phyloP scores from a whole-genome alignment of 129 eudicot genomes.

The Tanacetum coccineum region DNA sequence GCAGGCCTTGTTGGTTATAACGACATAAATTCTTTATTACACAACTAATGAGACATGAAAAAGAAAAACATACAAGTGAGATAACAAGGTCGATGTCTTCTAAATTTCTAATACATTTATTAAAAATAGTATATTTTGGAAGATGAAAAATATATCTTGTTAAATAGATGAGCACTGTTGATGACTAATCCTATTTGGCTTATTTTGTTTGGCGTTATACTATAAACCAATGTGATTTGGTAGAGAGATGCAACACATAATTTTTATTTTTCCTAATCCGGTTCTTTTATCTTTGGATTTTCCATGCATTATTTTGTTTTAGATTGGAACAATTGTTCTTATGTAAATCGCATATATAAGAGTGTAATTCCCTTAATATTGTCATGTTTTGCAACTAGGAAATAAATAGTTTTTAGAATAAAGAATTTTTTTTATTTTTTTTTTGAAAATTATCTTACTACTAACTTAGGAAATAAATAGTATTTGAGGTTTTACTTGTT shows the following conservation, averaged over 20 bases:
- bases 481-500: too few species aligned
- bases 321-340: too few species aligned
- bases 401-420: too few species aligned
- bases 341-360: too few species aligned
- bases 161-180: slow-evolving; percentile 7
- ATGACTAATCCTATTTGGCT: slow-evolving; percentile 15
- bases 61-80: slow-evolving; percentile 16
- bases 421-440: too few species aligned
- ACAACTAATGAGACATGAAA: slow-evolving; percentile 20
- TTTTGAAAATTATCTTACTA: too few species aligned
- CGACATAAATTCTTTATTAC: slow-evolving; percentile 16
- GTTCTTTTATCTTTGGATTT: too few species aligned
- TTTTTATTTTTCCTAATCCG: too few species aligned
- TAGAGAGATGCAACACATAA: neutral
- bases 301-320: too few species aligned
- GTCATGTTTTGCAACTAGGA: too few species aligned
- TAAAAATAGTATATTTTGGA: neutral
- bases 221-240: slow-evolving; percentile 15
- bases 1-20: slow-evolving; percentile 35
- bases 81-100: slow-evolving; percentile 13
- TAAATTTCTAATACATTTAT: neutral
- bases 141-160: neutral
- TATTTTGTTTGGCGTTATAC: neutral
- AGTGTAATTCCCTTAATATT: too few species aligned
- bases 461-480: too few species aligned